A percentile compares a stretch with the other conserved stretches of the same genome.
These are phyloP conservation scores for Magnolia sinica DNA, from an alignment of 164 flowering plant species.

Conservation along the genomic window DNA sequence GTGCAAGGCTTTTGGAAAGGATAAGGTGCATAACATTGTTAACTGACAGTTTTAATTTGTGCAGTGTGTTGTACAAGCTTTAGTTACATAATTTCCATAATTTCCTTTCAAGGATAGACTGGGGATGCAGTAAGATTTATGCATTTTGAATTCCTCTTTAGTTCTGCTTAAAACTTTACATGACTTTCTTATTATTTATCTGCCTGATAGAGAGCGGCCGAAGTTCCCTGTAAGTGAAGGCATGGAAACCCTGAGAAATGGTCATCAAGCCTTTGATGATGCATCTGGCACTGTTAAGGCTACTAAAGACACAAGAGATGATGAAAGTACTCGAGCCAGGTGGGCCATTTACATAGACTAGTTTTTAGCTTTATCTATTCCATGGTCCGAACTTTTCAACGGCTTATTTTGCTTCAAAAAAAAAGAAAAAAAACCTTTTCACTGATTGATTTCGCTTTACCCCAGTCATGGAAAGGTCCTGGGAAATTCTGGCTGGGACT, in stretches of 20 bases:
- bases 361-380: neutral
- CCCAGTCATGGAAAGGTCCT: conserved; percentile 48
- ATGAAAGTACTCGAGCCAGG: conserved; percentile 70
- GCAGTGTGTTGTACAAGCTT: neutral
- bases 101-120: neutral
- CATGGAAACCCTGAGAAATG: conserved; percentile 45
- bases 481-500: conserved; percentile 89
- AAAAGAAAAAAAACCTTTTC: neutral
- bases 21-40: conserved; percentile 52
- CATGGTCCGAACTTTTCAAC: conserved; percentile 4
- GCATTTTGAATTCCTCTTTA: neutral
- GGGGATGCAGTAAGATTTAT: neutral
- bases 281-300: conserved; percentile 69
- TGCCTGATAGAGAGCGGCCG: conserved; percentile 73
- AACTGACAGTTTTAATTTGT: neutral
- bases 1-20: conserved; percentile 84
- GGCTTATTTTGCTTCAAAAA: neutral
- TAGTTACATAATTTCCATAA: neutral
- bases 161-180: neutral
- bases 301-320: conserved; percentile 47
- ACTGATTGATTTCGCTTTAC: conserved; percentile 12
- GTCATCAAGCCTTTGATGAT: conserved; percentile 45
- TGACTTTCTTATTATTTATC: conserved; percentile 6
- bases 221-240: conserved; percentile 69
- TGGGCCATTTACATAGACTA: conserved; percentile 24